Evolutionary conservation across 352 stramenopile genomes (phyloP), one percentile per base, ranked within the genome.

Genomic region (Pythium apleroticum): DNA sequence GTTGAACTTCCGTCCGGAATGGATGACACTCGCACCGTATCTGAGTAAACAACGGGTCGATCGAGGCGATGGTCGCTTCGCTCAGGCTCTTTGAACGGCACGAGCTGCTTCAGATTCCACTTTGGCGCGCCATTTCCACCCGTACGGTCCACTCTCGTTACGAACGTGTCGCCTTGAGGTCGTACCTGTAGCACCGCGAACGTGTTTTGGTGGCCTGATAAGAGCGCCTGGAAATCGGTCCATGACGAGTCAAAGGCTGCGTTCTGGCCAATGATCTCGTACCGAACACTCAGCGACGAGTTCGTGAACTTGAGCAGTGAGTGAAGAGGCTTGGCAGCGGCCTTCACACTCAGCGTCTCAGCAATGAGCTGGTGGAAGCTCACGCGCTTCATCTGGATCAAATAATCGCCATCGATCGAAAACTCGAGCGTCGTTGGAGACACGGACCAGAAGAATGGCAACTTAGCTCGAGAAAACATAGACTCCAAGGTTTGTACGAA

Each of bases 391-490:
- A 77, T 69, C 25, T 88, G 78, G 1, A 71, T 53, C 4, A 93
- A 57, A 24, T 76, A 87, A 30, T 82, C 80, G 0, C 71, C 70
- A 31, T 90, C 81, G 41, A 93, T 85, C 2, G 81, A 78, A 11
- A 93, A 79, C 19, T 81, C 77, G 15, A 93, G 75, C 6, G 59
- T 71, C 7, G 71, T 75, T 19, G 68, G 57, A 9, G 81, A 84
- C 2, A 93, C 69, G 0, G 67, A 80, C 76, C 79, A 91, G 37
- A 91, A 93, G 62, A 91, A 90, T 25, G 82, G 84, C 15, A 87
- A 25, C 4, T 72, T 65, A 0, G 81, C 65, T 10, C 75, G 65
- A 0, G 60, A 66, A 2, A 93, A 60, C 31, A 84, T 65, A 17
- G 58, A 72, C 25, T 83, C 71, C 5, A 93, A 62, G 3, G 74